Evolutionary conservation across 2,329 filamentous ascomycete species (phyloP).

Genomic region (Metarhizium album): DNA sequence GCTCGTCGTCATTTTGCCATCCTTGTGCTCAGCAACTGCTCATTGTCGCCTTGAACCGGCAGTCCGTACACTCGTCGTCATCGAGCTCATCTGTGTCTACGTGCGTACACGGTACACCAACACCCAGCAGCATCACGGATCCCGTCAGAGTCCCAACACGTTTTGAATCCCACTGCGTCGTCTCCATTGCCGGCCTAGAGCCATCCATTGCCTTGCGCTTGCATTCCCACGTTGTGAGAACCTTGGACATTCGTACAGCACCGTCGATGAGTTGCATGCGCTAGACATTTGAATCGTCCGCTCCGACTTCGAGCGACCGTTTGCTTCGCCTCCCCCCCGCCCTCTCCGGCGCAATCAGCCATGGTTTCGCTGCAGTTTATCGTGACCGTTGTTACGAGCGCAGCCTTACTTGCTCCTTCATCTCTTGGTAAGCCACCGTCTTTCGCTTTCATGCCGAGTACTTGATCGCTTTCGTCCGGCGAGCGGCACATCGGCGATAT

Average conservation of each 20-base stretch:
- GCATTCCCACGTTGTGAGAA: too few species aligned
- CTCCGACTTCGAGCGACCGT: slow-evolving; percentile 4
- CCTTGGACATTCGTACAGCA: neutral
- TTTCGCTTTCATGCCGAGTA: neutral
- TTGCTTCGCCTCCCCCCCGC: slow-evolving; percentile 3
- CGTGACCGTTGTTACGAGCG: slow-evolving; percentile 14
- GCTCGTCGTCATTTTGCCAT: too few species aligned
- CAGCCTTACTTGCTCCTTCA: slow-evolving; percentile 13
- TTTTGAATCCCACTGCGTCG: too few species aligned
- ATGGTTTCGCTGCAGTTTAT: slow-evolving; percentile 18
- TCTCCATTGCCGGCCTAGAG: too few species aligned
- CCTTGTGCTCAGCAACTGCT: too few species aligned
- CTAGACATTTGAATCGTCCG: neutral
- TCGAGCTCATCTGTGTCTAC: too few species aligned
- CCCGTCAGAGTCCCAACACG: too few species aligned
- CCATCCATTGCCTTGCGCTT: neutral
- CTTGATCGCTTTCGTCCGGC: neutral
- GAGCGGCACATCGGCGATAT: too few species aligned
- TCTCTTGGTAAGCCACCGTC: slow-evolving; percentile 12
- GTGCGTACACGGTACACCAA: too few species aligned
- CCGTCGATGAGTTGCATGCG: slow-evolving; percentile 1
- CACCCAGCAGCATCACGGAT: too few species aligned
- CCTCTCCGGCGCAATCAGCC: neutral
- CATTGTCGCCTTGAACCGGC: too few species aligned
- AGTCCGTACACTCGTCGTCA: too few species aligned